Conservation (phyloP, 1,284 basidiomycete genomes). For the Tilletia horrida region DNA sequence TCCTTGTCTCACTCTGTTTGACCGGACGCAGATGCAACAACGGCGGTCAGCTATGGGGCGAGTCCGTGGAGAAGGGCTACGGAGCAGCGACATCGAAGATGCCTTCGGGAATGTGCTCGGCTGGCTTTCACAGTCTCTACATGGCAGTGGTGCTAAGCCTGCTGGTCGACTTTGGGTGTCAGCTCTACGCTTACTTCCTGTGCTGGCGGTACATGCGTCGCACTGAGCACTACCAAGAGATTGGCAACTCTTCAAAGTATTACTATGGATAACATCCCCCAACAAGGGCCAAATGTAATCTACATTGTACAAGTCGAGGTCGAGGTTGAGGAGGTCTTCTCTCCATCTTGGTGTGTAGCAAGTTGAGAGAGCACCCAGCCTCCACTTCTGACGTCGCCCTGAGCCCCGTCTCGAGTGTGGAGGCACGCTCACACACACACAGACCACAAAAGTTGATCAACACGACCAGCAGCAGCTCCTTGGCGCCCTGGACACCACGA, state of each 20-base stretch:
- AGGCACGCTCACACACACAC: no score
- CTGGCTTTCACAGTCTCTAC: conserved; percentile 67
- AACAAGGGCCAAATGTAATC: conserved; percentile 6
- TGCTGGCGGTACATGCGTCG: conserved; percentile 50
- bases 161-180: conserved; percentile 67
- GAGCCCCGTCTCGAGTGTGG: no score
- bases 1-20: no score
- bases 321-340: no score
- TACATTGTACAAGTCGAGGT: no score
- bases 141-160: conserved; percentile 68
- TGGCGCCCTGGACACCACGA: no score
- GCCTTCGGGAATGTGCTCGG: conserved; percentile 65
- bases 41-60: conserved; percentile 68
- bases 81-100: conserved; percentile 56
- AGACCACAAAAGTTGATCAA: background rate
- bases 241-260: conserved; percentile 32
- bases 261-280: conserved; percentile 26
- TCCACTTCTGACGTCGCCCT: no score
- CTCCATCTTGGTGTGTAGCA: no score
- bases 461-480: no score
- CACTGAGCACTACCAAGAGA: conserved; percentile 47
- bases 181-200: conserved; percentile 60
- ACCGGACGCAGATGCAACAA: conserved; percentile 66
- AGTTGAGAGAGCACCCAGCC: no score
- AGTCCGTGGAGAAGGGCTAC: conserved; percentile 59